These are phyloP conservation scores for Leccinum incarnatum DNA, from an alignment of 768 basidiomycete genomes.

Conservation along the genomic window DNA sequence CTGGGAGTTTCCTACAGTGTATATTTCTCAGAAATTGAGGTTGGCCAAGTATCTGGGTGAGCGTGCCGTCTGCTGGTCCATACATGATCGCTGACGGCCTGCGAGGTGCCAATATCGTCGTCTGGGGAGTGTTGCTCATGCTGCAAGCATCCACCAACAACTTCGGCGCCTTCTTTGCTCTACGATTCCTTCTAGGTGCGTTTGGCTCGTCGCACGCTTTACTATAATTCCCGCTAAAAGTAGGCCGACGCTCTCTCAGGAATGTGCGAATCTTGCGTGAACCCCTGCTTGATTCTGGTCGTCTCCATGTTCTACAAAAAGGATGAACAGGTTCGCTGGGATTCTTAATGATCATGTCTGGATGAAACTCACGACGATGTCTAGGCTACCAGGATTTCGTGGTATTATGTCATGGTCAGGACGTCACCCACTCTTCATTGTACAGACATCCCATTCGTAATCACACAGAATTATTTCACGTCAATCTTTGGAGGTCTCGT, in stretches of 20 bases:
- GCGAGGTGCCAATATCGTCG: conserved; percentile 52
- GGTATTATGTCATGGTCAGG: conserved; percentile 65
- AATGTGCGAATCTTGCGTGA: conserved; percentile 66
- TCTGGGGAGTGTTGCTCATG: conserved; percentile 62
- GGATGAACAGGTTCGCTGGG: conserved; percentile 48
- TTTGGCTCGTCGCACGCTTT: not conserved
- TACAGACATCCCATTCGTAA: not conserved
- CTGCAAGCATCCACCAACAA: conserved; percentile 54
- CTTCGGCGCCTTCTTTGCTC: conserved; percentile 60
- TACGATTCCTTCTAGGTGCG: conserved; percentile 58
- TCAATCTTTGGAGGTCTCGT: conserved; percentile 62
- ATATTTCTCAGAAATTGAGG: conserved; percentile 59
- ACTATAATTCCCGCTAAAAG: not conserved
- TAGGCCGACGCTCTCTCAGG: conserved; percentile 33
- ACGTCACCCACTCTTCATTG: not conserved
- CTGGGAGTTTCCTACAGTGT: conserved; percentile 66
- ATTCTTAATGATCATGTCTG: not conserved
- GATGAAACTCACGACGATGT: conserved; percentile 2
- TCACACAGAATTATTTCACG: conserved; percentile 53
- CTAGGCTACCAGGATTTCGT: conserved; percentile 56
- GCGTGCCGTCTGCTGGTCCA: conserved; percentile 2
- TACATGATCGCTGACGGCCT: not conserved
- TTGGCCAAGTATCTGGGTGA: conserved; percentile 62
- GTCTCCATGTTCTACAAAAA: conserved; percentile 71
- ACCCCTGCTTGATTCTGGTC: conserved; percentile 59